Percentiles rank a stretch among this genome's conserved stretches.
phyloP scores from a whole-genome alignment of 495 filamentous ascomycete species.

The Penicillium ochrochloron region DNA sequence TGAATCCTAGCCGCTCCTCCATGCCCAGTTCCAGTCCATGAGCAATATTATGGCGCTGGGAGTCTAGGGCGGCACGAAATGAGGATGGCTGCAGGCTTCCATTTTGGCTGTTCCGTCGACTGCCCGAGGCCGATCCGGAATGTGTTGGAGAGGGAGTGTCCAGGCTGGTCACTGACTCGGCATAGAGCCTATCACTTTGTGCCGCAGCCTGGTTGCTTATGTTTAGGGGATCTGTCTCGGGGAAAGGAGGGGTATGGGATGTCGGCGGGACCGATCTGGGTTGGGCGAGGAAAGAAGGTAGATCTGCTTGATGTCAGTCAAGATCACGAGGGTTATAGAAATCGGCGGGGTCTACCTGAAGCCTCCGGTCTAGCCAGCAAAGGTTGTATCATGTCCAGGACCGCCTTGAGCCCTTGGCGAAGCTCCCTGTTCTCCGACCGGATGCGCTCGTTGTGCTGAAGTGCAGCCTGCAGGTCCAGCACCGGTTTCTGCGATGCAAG shows the following conservation, averaged over 20 bases:
- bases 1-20: conserved; percentile 67
- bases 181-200: conserved; percentile 32
- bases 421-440: conserved; percentile 74
- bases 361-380: conserved; percentile 46
- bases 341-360: conserved; percentile 26
- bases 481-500: conserved; percentile 78
- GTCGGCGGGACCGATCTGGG: conserved; percentile 29
- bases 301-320: conserved; percentile 23
- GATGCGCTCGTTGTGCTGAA: conserved; percentile 70
- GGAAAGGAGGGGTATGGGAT: conserved; percentile 33
- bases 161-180: conserved; percentile 40
- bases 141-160: conserved; percentile 46
- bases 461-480: conserved; percentile 71
- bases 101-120: conserved; percentile 38
- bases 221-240: conserved; percentile 30
- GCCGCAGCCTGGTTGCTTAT: conserved; percentile 22
- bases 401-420: conserved; percentile 60
- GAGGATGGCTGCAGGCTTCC: conserved; percentile 27
- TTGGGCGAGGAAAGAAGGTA: conserved; percentile 20
- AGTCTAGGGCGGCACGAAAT: conserved; percentile 45
- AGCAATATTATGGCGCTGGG: conserved; percentile 58
- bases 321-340: background rate
- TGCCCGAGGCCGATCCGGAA: conserved; percentile 32
- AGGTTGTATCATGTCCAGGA: conserved; percentile 69
- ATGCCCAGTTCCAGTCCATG: conserved; percentile 61